These are phyloP conservation scores for Backusella luteola DNA, from an alignment of 192 early-diverging fungal genomes.

Conservation along the genomic window DNA sequence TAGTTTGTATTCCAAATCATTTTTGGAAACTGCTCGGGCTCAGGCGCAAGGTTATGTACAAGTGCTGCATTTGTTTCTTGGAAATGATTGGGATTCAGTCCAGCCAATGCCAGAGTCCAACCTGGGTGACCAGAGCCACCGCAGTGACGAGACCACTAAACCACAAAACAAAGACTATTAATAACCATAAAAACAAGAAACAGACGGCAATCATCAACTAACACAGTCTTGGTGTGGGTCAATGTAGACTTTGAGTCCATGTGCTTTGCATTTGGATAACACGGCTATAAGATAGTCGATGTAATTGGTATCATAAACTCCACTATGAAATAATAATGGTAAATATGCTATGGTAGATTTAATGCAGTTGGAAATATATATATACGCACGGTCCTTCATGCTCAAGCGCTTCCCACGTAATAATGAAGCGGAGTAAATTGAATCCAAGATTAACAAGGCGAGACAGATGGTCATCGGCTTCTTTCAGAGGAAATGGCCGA, in stretches of 20 bases:
- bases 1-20: slow-evolving; percentile 67
- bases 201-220: neutral
- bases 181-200: neutral
- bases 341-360: neutral
- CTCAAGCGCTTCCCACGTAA: slow-evolving; percentile 77
- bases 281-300: slow-evolving; percentile 54
- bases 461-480: slow-evolving; percentile 70
- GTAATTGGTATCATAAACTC: slow-evolving; percentile 52
- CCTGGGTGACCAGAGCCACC: slow-evolving; percentile 59
- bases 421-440: slow-evolving; percentile 67
- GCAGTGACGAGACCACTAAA: slow-evolving; percentile 55
- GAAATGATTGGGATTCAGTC: slow-evolving; percentile 46
- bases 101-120: slow-evolving; percentile 52
- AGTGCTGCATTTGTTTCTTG: slow-evolving; percentile 48
- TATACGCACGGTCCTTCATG: slow-evolving; percentile 57
- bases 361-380: neutral
- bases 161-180: neutral
- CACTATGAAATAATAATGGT: slow-evolving; percentile 28
- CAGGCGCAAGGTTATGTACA: slow-evolving; percentile 47
- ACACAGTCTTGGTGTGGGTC: slow-evolving; percentile 63
- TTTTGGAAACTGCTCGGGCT: slow-evolving; percentile 47
- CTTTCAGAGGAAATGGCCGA: slow-evolving; percentile 65
- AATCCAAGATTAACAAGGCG: slow-evolving; percentile 70
- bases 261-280: slow-evolving; percentile 44
- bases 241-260: slow-evolving; percentile 49